Conservation (phyloP, 345 rosid genomes). For the Sonneratia caseolaris region DNA sequence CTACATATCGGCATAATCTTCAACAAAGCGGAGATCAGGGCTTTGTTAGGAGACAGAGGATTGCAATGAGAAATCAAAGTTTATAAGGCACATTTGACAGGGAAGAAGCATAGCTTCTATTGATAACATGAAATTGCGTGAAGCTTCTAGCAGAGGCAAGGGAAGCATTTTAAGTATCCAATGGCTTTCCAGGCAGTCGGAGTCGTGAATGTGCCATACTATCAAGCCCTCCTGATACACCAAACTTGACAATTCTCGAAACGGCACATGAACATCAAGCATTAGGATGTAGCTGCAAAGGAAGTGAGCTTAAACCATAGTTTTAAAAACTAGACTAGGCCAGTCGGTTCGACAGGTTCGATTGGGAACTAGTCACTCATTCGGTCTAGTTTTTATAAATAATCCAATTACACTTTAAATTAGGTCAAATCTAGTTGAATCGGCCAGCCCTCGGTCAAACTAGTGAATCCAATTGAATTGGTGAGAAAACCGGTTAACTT, state of each 20-base stretch:
- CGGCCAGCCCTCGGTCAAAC: too few relatives aligned
- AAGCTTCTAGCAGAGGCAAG: not conserved
- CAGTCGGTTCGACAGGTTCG: too few relatives aligned
- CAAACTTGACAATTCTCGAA: slow-evolving; percentile 31
- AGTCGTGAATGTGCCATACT: slow-evolving; percentile 81
- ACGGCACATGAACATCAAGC: slow-evolving; percentile 3
- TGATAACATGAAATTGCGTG: not conserved
- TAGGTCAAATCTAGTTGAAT: too few relatives aligned
- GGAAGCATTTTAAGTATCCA: slow-evolving; percentile 7
- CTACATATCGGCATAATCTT: slow-evolving; percentile 51
- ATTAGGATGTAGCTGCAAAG: slow-evolving; percentile 26
- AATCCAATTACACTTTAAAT: too few relatives aligned
- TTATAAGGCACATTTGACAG: not conserved
- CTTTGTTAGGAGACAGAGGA: slow-evolving; percentile 38
- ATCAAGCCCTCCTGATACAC: slow-evolving; percentile 94
- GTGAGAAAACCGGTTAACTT: too few relatives aligned
- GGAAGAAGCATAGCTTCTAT: not conserved
- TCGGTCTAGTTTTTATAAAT: too few relatives aligned
- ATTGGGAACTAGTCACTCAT: too few relatives aligned
- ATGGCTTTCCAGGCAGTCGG: slow-evolving; percentile 69
- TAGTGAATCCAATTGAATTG: too few relatives aligned
- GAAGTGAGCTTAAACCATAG: slow-evolving; percentile 17
- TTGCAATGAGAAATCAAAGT: not conserved
- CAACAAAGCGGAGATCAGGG: slow-evolving; percentile 57
- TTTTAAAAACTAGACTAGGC: too few relatives aligned